These are phyloP conservation scores for Mycena olivaceomarginata DNA, from an alignment of 768 basidiomycete species.

Conservation along the genomic window DNA sequence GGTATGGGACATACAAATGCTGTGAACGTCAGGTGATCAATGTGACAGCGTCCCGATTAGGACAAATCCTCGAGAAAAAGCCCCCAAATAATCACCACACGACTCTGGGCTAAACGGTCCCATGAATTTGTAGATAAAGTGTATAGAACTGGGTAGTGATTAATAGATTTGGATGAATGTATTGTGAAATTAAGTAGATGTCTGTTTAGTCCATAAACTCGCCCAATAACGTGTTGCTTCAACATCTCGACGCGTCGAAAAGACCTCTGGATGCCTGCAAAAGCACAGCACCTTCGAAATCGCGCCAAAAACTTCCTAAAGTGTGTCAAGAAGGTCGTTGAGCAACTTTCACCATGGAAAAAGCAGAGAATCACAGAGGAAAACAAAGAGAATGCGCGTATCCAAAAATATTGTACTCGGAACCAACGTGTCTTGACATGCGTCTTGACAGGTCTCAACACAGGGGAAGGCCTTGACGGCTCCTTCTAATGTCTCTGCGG, in stretches of 20 bases:
- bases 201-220: constrained; percentile 14
- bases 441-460: not conserved
- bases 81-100: not conserved
- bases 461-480: constrained; percentile 10
- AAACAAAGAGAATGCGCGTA: constrained; percentile 23
- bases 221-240: constrained; percentile 1
- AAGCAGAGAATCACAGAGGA: not conserved
- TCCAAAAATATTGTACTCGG: not conserved
- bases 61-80: not conserved
- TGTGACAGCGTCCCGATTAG: too few species aligned
- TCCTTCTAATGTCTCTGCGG: not conserved
- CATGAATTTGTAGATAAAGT: not conserved
- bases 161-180: not conserved
- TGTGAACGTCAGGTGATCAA: too few species aligned
- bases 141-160: not conserved
- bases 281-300: not conserved
- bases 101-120: not conserved
- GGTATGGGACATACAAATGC: too few species aligned
- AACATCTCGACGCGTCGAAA: constrained; percentile 1
- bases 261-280: not conserved
- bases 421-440: not conserved
- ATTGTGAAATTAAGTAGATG: constrained; percentile 6
- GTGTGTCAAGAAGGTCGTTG: not conserved
- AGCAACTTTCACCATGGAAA: not conserved
- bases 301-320: constrained; percentile 7